phyloP scores from a whole-genome alignment of 179 eudicot genomes.

The Dionaea muscipula region DNA sequence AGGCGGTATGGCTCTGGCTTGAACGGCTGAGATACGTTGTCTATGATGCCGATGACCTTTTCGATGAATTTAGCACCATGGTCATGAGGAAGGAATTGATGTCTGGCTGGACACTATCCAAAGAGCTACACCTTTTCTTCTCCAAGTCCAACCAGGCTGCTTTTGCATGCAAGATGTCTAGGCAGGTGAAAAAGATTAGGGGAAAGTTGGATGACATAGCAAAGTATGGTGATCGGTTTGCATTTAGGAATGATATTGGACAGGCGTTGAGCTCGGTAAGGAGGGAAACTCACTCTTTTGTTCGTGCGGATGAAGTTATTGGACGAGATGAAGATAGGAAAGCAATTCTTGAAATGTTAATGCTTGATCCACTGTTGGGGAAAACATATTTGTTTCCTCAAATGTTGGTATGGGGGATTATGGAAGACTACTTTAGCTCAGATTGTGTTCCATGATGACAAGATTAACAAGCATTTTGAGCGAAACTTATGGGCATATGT shows the following conservation, averaged over 20 bases:
- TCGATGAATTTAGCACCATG: slow-evolving; percentile 15
- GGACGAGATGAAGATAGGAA: slow-evolving; percentile 23
- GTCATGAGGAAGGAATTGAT: neutral
- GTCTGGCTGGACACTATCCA: neutral
- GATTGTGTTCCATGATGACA: slow-evolving; percentile 1
- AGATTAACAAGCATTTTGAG: slow-evolving; percentile 5
- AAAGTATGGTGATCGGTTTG: slow-evolving; percentile 17
- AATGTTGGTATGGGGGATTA: slow-evolving; percentile 7
- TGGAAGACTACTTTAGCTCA: slow-evolving; percentile 13
- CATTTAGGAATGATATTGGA: slow-evolving; percentile 1
- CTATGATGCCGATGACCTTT: slow-evolving; percentile 18
- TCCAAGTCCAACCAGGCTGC: slow-evolving; percentile 8
- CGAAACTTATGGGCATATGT: slow-evolving; percentile 3
- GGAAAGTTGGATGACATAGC: slow-evolving; percentile 12
- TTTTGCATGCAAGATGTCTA: slow-evolving; percentile 9
- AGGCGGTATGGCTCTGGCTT: slow-evolving; percentile 9
- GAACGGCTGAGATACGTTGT: slow-evolving; percentile 14
- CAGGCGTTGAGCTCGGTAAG: neutral
- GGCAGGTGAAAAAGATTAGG: slow-evolving; percentile 15
- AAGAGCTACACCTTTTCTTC: slow-evolving; percentile 17
- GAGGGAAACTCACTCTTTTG: too few relatives aligned
- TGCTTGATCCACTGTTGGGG: slow-evolving; percentile 5
- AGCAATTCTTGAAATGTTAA: slow-evolving; percentile 4
- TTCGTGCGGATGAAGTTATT: neutral
- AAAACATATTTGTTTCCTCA: neutral